A percentile compares a stretch with the other conserved stretches of the same genome.
Evolutionary conservation across 345 rosid species (phyloP).

Genomic region (Citrus glauca): DNA sequence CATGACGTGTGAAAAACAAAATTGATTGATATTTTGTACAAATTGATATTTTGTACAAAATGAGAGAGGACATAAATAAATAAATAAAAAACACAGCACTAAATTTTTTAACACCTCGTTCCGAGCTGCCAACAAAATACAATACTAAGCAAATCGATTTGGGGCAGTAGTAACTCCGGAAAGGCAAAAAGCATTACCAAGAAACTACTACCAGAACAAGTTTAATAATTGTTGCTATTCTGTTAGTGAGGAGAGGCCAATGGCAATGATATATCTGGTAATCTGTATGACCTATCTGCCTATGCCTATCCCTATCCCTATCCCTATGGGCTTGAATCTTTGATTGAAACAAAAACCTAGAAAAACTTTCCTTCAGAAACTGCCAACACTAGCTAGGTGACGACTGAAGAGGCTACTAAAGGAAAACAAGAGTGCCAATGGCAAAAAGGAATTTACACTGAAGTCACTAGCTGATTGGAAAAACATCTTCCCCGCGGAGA

Average conservation of each 20-base stretch:
- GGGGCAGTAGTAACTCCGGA: not conserved
- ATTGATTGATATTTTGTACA: not conserved
- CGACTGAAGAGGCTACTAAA: not conserved
- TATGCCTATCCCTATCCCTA: slow-evolving; percentile 1
- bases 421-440: not conserved
- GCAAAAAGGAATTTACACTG: slow-evolving; percentile 1
- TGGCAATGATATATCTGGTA: not conserved
- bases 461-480: not conserved
- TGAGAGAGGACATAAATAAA: too few species aligned
- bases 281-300: not conserved
- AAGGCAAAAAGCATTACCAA: not conserved
- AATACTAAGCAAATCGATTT: not conserved
- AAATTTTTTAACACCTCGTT: too few species aligned
- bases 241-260: not conserved
- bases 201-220: not conserved
- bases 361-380: not conserved
- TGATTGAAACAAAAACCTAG: not conserved
- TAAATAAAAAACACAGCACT: not conserved
- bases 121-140: not conserved
- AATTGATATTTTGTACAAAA: not conserved
- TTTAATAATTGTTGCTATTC: too few species aligned
- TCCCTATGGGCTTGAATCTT: not conserved
- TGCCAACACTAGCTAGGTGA: not conserved
- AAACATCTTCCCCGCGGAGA: not conserved
- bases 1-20: not conserved